phyloP scores from a whole-genome alignment of 2,329 filamentous ascomycete genomes.

The Huntiella omanensis region DNA sequence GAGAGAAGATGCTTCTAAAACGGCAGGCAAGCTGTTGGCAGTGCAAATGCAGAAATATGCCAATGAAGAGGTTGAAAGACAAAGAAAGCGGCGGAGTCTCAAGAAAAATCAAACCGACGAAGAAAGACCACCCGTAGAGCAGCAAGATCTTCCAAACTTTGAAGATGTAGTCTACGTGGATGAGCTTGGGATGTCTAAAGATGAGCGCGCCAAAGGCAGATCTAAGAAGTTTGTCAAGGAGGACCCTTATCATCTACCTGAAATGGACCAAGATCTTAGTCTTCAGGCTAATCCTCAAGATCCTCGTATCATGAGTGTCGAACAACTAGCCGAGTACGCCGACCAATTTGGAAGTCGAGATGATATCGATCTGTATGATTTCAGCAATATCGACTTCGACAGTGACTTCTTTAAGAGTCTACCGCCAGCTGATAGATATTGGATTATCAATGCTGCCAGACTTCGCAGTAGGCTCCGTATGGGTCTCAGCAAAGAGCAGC shows the following conservation, averaged over 20 bases:
- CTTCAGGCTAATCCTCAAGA: constrained; percentile 83
- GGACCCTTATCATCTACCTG: constrained; percentile 88
- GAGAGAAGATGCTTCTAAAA: constrained; percentile 79
- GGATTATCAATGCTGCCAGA: constrained; percentile 87
- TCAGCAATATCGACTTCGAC: constrained; percentile 96
- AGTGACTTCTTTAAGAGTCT: constrained; percentile 87
- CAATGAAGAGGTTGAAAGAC: constrained; percentile 62
- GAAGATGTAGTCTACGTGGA: constrained; percentile 71
- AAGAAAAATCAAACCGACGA: constrained; percentile 24
- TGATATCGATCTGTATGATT: constrained; percentile 83
- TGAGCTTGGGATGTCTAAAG: constrained; percentile 63
- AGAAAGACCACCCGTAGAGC: background rate
- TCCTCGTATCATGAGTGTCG: constrained; percentile 86
- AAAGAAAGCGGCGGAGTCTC: constrained; percentile 24
- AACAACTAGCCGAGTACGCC: constrained; percentile 87
- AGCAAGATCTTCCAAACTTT: constrained; percentile 44
- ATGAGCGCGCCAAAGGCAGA: constrained; percentile 54
- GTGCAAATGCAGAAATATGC: constrained; percentile 85
- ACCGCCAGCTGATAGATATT: constrained; percentile 80
- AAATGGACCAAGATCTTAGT: constrained; percentile 59
- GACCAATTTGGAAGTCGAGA: constrained; percentile 81
- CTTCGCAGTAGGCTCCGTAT: constrained; percentile 76
- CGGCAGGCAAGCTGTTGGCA: constrained; percentile 76
- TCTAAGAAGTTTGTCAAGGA: constrained; percentile 58
- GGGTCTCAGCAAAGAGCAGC: constrained; percentile 89